phyloP scores from a whole-genome alignment of 257 asterid species.

The Solanum bukasovii region DNA sequence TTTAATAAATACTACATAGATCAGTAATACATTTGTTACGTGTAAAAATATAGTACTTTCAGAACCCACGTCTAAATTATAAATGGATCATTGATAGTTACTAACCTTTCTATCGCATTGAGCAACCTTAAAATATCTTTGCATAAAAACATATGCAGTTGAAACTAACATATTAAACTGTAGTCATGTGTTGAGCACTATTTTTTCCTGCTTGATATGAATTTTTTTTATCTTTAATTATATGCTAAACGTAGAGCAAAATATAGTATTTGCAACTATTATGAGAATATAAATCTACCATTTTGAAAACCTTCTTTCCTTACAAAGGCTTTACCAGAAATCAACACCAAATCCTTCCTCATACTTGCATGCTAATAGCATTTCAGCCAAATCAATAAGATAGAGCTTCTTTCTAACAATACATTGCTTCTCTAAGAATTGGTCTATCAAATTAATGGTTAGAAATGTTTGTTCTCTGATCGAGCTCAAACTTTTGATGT shows the following conservation, averaged over 20 bases:
- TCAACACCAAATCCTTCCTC: slow-evolving; percentile 53
- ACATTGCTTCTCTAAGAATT: neutral
- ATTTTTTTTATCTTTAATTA: no score
- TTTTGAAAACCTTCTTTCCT: slow-evolving; percentile 63
- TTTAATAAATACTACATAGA: neutral
- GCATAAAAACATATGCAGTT: slow-evolving; percentile 74
- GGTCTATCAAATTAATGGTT: neutral
- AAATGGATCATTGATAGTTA: neutral
- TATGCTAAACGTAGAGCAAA: neutral
- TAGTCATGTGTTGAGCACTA: slow-evolving; percentile 15
- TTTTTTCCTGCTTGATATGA: neutral
- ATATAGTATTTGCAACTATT: neutral
- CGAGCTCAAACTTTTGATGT: slow-evolving; percentile 80
- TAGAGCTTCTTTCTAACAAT: neutral
- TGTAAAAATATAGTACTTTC: neutral
- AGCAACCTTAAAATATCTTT: slow-evolving; percentile 77
- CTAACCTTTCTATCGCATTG: slow-evolving; percentile 64
- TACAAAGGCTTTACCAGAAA: slow-evolving; percentile 73
- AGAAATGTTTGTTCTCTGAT: slow-evolving; percentile 64
- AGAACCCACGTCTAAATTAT: neutral
- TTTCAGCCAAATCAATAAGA: neutral
- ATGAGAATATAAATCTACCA: slow-evolving; percentile 28
- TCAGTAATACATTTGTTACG: neutral
- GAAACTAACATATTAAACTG: slow-evolving; percentile 84
- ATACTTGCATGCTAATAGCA: neutral